Evolutionary conservation across 441 rosid species (phyloP).

Genomic region (Arabidopsis hybrid): DNA sequence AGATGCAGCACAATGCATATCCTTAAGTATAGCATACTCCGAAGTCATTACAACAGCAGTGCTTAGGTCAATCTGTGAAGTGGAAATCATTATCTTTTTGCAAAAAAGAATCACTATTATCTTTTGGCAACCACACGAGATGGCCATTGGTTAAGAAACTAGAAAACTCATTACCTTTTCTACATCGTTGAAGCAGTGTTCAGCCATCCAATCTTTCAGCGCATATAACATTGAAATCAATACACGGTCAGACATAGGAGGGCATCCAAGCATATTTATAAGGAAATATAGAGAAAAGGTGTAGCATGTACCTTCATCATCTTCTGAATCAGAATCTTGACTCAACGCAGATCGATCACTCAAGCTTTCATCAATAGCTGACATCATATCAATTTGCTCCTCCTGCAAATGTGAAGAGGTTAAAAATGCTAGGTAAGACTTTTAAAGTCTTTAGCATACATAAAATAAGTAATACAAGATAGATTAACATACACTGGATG

Average conservation of each 20-base stretch:
- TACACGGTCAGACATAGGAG: slow-evolving; percentile 43
- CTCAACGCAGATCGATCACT: slow-evolving; percentile 60
- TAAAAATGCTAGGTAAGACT: slow-evolving; percentile 30
- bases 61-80: slow-evolving; percentile 62
- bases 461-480: slow-evolving; percentile 29
- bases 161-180: slow-evolving; percentile 60
- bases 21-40: slow-evolving; percentile 69
- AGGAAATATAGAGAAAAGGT: slow-evolving; percentile 20
- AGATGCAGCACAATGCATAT: slow-evolving; percentile 54
- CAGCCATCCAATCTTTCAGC: slow-evolving; percentile 49
- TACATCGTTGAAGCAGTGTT: slow-evolving; percentile 47
- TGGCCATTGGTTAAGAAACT: slow-evolving; percentile 15
- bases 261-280: slow-evolving; percentile 26
- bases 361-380: slow-evolving; percentile 60
- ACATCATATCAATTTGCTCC: slow-evolving; percentile 57
- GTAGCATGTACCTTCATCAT: slow-evolving; percentile 50
- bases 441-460: slow-evolving; percentile 23
- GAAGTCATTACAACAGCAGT: slow-evolving; percentile 53
- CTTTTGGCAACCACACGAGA: too few relatives aligned
- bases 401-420: slow-evolving; percentile 52
- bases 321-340: slow-evolving; percentile 61
- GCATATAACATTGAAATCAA: slow-evolving; percentile 56
- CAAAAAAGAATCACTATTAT: too few relatives aligned
- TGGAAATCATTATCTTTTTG: slow-evolving; percentile 11
- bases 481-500: slow-evolving; percentile 58